phyloP scores from a whole-genome alignment of 208 protist species.

The Leishmania turanica region DNA sequence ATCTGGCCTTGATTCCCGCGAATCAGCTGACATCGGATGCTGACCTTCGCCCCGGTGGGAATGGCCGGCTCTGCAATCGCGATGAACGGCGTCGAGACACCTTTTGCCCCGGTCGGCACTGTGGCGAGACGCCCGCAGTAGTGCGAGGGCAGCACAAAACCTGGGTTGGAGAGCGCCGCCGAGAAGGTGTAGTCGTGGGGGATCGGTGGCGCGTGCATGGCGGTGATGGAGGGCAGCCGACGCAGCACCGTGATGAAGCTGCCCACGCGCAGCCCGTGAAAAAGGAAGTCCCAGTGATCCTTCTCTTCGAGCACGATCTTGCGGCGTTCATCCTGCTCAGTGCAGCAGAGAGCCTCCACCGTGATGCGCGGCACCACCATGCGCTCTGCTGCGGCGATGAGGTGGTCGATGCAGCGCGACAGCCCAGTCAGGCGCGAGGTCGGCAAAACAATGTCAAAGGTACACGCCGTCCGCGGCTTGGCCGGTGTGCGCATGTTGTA shows the following conservation, averaged over 20 bases:
- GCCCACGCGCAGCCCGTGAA: slow-evolving; percentile 67
- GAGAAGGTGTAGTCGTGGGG: slow-evolving; percentile 77
- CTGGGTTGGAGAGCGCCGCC: slow-evolving; percentile 67
- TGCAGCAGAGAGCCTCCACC: slow-evolving; percentile 61
- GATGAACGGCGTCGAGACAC: slow-evolving; percentile 81
- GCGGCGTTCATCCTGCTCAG: slow-evolving; percentile 63
- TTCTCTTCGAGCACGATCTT: slow-evolving; percentile 74
- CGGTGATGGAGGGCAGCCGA: slow-evolving; percentile 30
- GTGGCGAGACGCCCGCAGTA: slow-evolving; percentile 81
- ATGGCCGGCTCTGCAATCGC: slow-evolving; percentile 85
- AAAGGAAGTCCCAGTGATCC: slow-evolving; percentile 83
- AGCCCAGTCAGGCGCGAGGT: slow-evolving; percentile 59
- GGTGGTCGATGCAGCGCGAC: slow-evolving; percentile 60
- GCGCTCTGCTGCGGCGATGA: slow-evolving; percentile 63
- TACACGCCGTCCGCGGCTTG: slow-evolving; percentile 56
- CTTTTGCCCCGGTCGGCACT: slow-evolving; percentile 66
- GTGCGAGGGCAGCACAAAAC: slow-evolving; percentile 63
- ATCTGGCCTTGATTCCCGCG: slow-evolving; percentile 86
- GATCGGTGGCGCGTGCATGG: slow-evolving; percentile 39
- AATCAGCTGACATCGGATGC: slow-evolving; percentile 82
- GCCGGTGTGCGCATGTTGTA: slow-evolving; percentile 80
- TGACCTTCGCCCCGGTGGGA: slow-evolving; percentile 52
- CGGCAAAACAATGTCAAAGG: slow-evolving; percentile 47
- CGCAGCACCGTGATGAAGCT: slow-evolving; percentile 65
- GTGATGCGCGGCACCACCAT: slow-evolving; percentile 74